A percentile compares a stretch with the other conserved stretches of the same genome.
These are phyloP conservation scores for Apophysomyces ossiformis DNA, from an alignment of 371 early-diverging fungal species.

Conservation along the genomic window DNA sequence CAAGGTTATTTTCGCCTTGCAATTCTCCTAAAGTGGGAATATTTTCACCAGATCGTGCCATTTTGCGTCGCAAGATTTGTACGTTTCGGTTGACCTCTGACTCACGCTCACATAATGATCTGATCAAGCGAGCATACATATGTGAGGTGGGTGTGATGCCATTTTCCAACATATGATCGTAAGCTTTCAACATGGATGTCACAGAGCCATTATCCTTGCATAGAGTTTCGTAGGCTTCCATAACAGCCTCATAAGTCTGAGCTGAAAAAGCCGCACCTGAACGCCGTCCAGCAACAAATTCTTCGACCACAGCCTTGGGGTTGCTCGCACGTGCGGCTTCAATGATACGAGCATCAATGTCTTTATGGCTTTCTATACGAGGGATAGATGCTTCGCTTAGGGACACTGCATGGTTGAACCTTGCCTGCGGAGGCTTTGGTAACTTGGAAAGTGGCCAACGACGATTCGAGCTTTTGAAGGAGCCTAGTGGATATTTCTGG, in stretches of 20 bases:
- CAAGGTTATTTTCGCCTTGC: constrained; percentile 44
- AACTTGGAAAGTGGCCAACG: constrained; percentile 15
- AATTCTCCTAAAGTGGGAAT: constrained; percentile 22
- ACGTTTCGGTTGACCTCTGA: constrained; percentile 45
- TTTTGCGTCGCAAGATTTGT: constrained; percentile 32
- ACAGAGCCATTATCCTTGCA: constrained; percentile 38
- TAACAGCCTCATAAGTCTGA: constrained; percentile 53
- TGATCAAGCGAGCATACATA: constrained; percentile 51
- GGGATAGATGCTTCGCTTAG: constrained; percentile 12
- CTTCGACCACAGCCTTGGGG: constrained; percentile 30
- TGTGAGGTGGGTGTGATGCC: constrained; percentile 44
- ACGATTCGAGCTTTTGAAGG: background rate
- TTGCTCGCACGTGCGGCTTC: constrained; percentile 32
- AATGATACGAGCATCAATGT: constrained; percentile 36
- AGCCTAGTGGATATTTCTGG: constrained; percentile 17
- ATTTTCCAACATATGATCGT: constrained; percentile 48
- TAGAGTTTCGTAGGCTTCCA: constrained; percentile 46
- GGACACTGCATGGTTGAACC: constrained; percentile 20
- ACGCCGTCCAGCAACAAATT: constrained; percentile 35
- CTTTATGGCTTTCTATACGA: constrained; percentile 21
- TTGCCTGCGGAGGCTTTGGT: constrained; percentile 12
- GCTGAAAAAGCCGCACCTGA: constrained; percentile 33
- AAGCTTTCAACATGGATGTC: constrained; percentile 44
- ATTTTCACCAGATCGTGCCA: constrained; percentile 28
- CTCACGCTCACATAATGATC: constrained; percentile 44